Conservation (phyloP, 1,284 basidiomycete genomes). For the Malassezia furfur region DNA sequence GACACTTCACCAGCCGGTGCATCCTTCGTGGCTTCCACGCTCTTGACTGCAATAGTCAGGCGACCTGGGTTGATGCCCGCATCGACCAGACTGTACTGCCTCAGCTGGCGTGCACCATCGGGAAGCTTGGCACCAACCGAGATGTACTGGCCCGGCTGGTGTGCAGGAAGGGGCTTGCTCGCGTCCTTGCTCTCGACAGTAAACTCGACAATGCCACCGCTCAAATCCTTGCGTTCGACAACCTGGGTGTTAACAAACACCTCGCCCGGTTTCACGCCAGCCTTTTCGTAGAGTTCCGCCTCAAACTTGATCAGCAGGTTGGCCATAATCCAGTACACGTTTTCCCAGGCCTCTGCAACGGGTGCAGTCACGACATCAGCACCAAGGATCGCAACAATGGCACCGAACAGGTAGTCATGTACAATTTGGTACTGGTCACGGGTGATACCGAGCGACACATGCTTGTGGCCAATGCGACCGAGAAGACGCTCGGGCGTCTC, state of each 20-base stretch:
- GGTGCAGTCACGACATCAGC: constrained; percentile 8
- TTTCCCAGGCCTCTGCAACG: constrained; percentile 10
- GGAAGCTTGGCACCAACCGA: constrained; percentile 6
- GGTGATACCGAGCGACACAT: constrained; percentile 7
- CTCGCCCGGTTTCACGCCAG: constrained; percentile 9
- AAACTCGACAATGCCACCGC: background rate
- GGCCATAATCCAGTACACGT: constrained; percentile 15
- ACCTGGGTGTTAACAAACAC: constrained; percentile 5
- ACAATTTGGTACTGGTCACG: constrained; percentile 12
- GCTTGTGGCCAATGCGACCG: constrained; percentile 15
- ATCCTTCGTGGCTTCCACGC: background rate
- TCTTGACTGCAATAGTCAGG: constrained; percentile 8
- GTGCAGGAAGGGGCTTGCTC: background rate
- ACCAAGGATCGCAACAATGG: constrained; percentile 11
- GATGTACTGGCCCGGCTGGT: constrained; percentile 13
- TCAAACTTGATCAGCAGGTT: constrained; percentile 6
- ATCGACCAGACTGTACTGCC: constrained; percentile 14
- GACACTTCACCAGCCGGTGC: constrained; percentile 13
- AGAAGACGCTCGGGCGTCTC: background rate
- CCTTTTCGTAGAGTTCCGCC: constrained; percentile 4
- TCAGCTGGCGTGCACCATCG: constrained; percentile 9
- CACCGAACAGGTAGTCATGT: constrained; percentile 9
- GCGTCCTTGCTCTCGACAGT: constrained; percentile 6
- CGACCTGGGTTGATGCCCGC: background rate
- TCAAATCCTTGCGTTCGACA: background rate